phyloP scores from a whole-genome alignment of 2,329 filamentous ascomycete genomes.

The Tricladium varicosporioides region DNA sequence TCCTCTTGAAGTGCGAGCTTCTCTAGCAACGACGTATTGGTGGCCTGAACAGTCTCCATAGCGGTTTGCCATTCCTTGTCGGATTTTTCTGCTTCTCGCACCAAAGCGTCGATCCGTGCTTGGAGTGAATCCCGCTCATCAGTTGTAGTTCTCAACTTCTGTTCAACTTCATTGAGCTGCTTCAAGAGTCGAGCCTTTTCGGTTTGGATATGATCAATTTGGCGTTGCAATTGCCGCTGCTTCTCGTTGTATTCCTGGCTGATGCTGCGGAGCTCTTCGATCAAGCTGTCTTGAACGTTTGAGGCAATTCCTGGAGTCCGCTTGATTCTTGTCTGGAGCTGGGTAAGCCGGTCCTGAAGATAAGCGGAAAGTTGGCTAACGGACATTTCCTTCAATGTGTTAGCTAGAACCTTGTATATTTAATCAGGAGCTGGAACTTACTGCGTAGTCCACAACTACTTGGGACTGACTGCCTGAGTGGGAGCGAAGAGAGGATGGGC shows the following conservation, averaged over 20 bases:
- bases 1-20: constrained; percentile 19
- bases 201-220: constrained; percentile 5
- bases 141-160: constrained; percentile 7
- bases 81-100: constrained; percentile 2
- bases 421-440: not conserved
- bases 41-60: not conserved
- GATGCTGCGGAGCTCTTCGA: constrained; percentile 2
- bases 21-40: constrained; percentile 8
- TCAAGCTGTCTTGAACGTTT: constrained; percentile 3
- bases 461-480: not conserved
- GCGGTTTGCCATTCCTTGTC: constrained; percentile 6
- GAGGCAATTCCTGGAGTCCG: not conserved
- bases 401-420: not conserved
- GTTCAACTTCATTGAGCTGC: constrained; percentile 1
- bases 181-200: constrained; percentile 4
- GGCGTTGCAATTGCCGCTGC: constrained; percentile 1
- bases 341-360: not conserved
- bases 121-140: constrained; percentile 12
- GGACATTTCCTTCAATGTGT: not conserved
- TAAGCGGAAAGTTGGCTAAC: not conserved
- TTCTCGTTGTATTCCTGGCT: constrained; percentile 3
- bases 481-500: not conserved
- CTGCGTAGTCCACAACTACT: not conserved
- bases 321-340: constrained; percentile 3
- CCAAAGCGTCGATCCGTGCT: not conserved